These are phyloP conservation scores for Ganoderma sinense DNA, from an alignment of 1,284 basidiomycete species.

Conservation along the genomic window DNA sequence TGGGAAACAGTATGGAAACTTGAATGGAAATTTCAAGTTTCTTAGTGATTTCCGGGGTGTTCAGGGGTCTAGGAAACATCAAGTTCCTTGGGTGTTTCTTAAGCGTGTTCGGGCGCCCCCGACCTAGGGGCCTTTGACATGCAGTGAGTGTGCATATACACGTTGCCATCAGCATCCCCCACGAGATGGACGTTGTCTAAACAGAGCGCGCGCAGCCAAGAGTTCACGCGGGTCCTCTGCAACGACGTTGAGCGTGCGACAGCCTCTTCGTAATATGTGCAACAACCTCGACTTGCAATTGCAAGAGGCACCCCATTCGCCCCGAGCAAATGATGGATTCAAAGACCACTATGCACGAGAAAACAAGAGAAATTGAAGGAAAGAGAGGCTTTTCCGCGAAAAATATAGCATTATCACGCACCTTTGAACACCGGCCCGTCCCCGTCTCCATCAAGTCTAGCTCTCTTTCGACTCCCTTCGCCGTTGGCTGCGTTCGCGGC, in stretches of 20 bases:
- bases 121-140: too few species aligned
- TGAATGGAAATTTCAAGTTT: too few species aligned
- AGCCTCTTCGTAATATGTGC: not conserved
- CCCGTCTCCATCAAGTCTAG: conserved; percentile 65
- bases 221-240: too few species aligned
- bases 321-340: not conserved
- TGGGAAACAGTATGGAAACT: too few species aligned
- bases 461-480: conserved; percentile 70
- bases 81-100: too few species aligned
- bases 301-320: not conserved
- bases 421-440: conserved; percentile 83
- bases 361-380: not conserved
- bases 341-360: not conserved
- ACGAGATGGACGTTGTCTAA: too few species aligned
- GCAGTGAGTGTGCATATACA: too few species aligned
- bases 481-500: conserved; percentile 52
- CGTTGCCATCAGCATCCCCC: too few species aligned
- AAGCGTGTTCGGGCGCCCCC: too few species aligned
- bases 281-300: not conserved
- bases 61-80: too few species aligned
- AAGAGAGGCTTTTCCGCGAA: not conserved
- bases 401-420: conserved; percentile 40
- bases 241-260: not conserved
- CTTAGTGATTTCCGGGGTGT: too few species aligned
- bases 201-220: too few species aligned